Base-by-base conservation (phyloP, 305 asterid genomes). In the Monarda citriodora region DNA sequence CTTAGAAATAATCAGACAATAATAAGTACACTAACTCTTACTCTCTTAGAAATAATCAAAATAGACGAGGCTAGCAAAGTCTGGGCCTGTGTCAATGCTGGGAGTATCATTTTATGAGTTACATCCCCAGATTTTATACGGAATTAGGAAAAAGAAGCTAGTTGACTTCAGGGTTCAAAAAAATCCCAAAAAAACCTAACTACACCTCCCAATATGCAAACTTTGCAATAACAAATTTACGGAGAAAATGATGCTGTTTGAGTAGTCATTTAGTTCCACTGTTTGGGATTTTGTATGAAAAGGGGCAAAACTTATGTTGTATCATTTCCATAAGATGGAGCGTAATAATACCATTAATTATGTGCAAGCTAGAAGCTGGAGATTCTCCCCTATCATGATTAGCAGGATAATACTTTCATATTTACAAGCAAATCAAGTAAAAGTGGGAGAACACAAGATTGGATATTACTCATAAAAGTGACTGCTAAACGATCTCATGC, bases 231-330 rank as follows among this genome's bases (percentile, higher is more conserved):
- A 40, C 26, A 18, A 49, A 6, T 47, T 8, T 40, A 40, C 1
- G 37, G 31, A 29, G 44, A 32, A 21, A 31, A 18, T 40, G 31
- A 29, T 29, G 17, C 52, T 26, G 54, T 31, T 64, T 32, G 42
- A 12, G 26, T 23, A 31, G 34, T 26, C 37, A 42, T 42, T 60
- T 52, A 40, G 53, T 36, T 41, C 50, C n/a, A 64, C 23, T 36
- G 32, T 44, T 34, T 34, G 40, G 48, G 26, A 14, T 44, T 14
- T 61, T 48, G 23, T 29, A 40, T n/a, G 26, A n/a, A 26, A 63
- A 25, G 12, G 4, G 15, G 44, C 12, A 41, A 51, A 26, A 13
- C 41, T 23, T 8, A 38, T 40, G 47, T 7, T n/a, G 38, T 62
- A n/a, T n/a, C n/a, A n/a, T n/a, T 61, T 47, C 3, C n/a, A n/a